phyloP scores from a whole-genome alignment of 1,139 yeast species.

The Yamadazyma spencermartinsiae region DNA sequence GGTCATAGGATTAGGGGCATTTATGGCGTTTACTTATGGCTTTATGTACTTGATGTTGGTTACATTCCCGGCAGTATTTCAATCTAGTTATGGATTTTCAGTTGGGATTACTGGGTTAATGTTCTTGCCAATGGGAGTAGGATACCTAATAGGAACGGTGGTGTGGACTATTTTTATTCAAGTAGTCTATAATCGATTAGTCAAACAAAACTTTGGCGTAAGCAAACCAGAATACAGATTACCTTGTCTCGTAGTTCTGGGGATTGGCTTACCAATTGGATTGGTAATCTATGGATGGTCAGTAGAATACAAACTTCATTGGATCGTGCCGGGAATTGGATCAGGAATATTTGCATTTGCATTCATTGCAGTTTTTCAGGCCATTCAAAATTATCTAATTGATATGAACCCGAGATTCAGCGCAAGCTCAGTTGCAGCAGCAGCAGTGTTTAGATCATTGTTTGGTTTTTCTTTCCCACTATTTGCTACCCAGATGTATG shows the following conservation, averaged over 20 bases:
- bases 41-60: constrained; percentile 62
- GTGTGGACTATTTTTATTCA: constrained; percentile 48
- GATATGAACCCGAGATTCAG: constrained; percentile 67
- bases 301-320: constrained; percentile 47
- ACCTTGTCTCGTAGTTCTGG: constrained; percentile 45
- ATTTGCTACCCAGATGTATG: constrained; percentile 47
- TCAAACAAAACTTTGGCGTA: constrained; percentile 47
- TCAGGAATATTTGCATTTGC: constrained; percentile 57
- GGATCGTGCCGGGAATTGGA: constrained; percentile 63
- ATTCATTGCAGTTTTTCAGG: constrained; percentile 57
- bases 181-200: constrained; percentile 32
- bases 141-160: constrained; percentile 45
- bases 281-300: constrained; percentile 68
- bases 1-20: constrained; percentile 59
- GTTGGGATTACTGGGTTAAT: constrained; percentile 56
- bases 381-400: constrained; percentile 60
- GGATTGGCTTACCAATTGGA: constrained; percentile 51
- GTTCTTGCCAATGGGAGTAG: constrained; percentile 57
- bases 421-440: constrained; percentile 62
- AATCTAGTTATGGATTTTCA: constrained; percentile 44
- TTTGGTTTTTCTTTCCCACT: constrained; percentile 59
- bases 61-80: constrained; percentile 56
- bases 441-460: constrained; percentile 58
- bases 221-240: constrained; percentile 57
- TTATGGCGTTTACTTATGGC: constrained; percentile 66